Base-by-base conservation (phyloP, 192 early-diverging fungal genomes). In the Coemansia javaensis region DNA sequence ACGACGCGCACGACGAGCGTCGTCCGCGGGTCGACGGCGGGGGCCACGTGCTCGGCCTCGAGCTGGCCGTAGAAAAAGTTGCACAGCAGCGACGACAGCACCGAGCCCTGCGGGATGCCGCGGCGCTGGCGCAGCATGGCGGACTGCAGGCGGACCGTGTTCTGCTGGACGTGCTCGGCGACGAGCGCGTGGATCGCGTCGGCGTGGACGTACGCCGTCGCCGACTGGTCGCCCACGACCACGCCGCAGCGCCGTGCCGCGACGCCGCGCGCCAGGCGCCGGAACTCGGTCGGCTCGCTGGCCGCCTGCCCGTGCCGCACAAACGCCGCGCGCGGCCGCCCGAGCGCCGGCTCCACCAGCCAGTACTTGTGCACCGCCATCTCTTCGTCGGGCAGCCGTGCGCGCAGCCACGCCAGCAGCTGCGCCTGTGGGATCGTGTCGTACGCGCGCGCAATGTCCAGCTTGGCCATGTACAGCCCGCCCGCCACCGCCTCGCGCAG, bases 51-150 rank as follows among this genome's bases (percentile, higher is more conserved):
- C 24, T 70, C 62, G 8, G 52, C 54, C 65, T 90, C 90, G 69
- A 93, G 59, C 41, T 85, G 79, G 1, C 82, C 85, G 40, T 90
- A 91, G 48, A 87, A 88, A 38, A 92, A 77, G 56, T 84, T 90
- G 86, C 94, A 97, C 40, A 97, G 79, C 5, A 92, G 39, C 27
- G 85, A 77, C 0, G 94, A 97, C 16, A 97, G 56, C 17, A 85
- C 66, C 4, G 91, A 94, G 0, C 94, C 94, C 59, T 97, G 94
- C 2, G 94, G 94, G 24, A 97, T 93, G 5, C 94, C 94, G 1
- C 72, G 57, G 0, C 67, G 56, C 53, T 93, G 91, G 27, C 66
- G 70, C 62, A 85, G 89, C 49, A 82, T 77, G 27, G 69, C 42
- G 17, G 63, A 64, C 2, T 80, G 80, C 40, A 85, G 70, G 66